Evolutionary conservation across 306 rosid species (phyloP).

Genomic region (Hippophae rhamnoides): DNA sequence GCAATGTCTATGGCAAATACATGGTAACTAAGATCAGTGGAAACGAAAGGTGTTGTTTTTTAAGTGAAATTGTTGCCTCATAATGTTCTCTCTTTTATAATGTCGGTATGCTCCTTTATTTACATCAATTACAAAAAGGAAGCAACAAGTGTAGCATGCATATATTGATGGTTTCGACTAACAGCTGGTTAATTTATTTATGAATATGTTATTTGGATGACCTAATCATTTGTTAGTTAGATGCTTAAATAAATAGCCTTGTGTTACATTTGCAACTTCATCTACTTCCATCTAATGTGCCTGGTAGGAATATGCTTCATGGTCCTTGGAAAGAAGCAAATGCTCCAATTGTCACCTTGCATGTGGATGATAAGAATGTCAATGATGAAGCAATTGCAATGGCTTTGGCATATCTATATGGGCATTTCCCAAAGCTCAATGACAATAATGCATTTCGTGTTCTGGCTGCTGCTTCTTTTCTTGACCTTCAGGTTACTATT

Average conservation of each 20-base stretch:
- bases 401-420: conserved; percentile 88
- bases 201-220: neutral
- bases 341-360: conserved; percentile 67
- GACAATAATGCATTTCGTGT: conserved; percentile 92
- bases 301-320: conserved; percentile 87
- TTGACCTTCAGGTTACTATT: conserved; percentile 79
- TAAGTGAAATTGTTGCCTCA: too few relatives aligned
- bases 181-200: neutral
- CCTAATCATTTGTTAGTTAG: conserved; percentile 1
- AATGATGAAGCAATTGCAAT: conserved; percentile 75
- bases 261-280: neutral
- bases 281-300: conserved; percentile 4
- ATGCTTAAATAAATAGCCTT: neutral
- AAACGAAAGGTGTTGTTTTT: too few relatives aligned
- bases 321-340: conserved; percentile 99
- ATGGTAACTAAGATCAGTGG: too few relatives aligned
- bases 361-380: conserved; percentile 81
- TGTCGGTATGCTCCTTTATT: too few relatives aligned
- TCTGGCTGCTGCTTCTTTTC: conserved; percentile 95
- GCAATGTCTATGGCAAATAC: too few relatives aligned
- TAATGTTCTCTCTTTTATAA: too few relatives aligned
- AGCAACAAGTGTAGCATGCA: too few relatives aligned
- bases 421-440: conserved; percentile 85
- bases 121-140: too few relatives aligned
- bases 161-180: neutral